These are phyloP conservation scores for Solanum bukasovii DNA, from an alignment of 257 asterid species.

Conservation along the genomic window DNA sequence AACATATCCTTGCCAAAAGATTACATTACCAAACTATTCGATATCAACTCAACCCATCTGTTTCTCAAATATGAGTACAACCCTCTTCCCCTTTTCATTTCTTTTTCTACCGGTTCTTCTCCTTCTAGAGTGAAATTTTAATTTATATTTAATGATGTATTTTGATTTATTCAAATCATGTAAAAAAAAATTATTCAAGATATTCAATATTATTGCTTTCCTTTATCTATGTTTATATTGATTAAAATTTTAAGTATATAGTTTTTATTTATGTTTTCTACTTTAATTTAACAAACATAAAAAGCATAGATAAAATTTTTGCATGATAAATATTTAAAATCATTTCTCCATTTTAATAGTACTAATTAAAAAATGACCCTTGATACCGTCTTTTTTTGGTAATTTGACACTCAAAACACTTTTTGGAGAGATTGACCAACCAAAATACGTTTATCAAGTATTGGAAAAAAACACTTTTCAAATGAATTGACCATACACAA, in stretches of 20 bases:
- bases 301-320: too few species aligned
- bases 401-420: neutral
- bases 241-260: too few species aligned
- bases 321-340: too few species aligned
- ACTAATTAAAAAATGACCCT: neutral
- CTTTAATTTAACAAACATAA: too few species aligned
- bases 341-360: neutral
- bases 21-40: neutral
- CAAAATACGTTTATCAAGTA: neutral
- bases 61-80: neutral
- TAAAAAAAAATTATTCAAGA: neutral
- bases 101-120: neutral
- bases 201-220: neutral
- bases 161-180: neutral
- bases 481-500: neutral
- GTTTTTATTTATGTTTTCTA: too few species aligned
- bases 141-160: neutral
- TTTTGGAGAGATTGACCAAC: neutral
- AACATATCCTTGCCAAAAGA: neutral
- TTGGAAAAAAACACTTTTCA: neutral
- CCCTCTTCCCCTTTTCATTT: neutral
- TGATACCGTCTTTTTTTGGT: neutral
- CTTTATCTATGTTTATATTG: neutral
- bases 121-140: neutral
- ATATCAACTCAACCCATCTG: neutral